Evolutionary conservation across 176 grass and related monocot species (phyloP).

Genomic region (Saccharum spontaneum): DNA sequence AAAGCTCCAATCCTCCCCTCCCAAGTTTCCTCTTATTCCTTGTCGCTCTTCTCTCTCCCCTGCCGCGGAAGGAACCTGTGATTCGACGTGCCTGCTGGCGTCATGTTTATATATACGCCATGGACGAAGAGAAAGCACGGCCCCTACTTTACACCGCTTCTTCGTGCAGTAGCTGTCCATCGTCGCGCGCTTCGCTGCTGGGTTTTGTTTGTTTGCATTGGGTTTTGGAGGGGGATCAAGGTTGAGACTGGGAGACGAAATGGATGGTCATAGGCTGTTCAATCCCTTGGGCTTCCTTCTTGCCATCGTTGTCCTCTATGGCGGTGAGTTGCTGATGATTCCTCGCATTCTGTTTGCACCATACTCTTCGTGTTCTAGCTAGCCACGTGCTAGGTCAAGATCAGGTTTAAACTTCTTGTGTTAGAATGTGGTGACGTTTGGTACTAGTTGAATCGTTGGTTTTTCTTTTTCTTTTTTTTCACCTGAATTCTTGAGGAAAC

Average conservation of each 20-base stretch:
- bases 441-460: no score
- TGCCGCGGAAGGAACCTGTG: constrained; percentile 45
- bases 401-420: no score
- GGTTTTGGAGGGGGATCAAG: not conserved
- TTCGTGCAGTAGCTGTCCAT: constrained; percentile 16
- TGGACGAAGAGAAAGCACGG: constrained; percentile 16
- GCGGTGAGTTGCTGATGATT: constrained; percentile 46
- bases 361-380: not conserved
- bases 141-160: constrained; percentile 56
- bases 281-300: constrained; percentile 35
- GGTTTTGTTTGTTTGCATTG: not conserved
- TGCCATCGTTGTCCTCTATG: constrained; percentile 17
- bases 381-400: no score
- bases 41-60: constrained; percentile 29
- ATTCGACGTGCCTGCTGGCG: constrained; percentile 29
- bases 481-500: not conserved
- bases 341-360: not conserved
- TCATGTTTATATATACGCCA: constrained; percentile 52
- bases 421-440: no score
- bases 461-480: no score
- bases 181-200: not conserved
- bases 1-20: constrained; percentile 59
- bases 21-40: constrained; percentile 87
- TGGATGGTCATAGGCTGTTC: constrained; percentile 19
- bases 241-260: not conserved